Evolutionary conservation across 2,329 filamentous ascomycete genomes (phyloP).

Genomic region (Cryoendolithus antarcticus): DNA sequence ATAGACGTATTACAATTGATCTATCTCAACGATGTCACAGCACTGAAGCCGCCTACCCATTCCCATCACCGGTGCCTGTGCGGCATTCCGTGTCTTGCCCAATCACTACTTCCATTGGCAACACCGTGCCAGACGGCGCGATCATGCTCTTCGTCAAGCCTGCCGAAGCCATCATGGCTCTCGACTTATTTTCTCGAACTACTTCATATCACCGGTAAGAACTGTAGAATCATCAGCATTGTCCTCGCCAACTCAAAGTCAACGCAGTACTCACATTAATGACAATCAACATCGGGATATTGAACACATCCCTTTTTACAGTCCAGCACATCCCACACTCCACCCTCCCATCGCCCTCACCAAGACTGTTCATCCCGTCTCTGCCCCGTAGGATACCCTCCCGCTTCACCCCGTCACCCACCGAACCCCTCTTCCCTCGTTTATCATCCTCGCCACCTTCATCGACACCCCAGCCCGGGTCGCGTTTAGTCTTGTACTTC

Average conservation of each 20-base stretch:
- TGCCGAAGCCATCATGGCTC: too few species aligned
- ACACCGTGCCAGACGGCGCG: too few species aligned
- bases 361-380: conserved; percentile 68
- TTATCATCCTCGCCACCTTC: conserved; percentile 31
- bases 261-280: conserved; percentile 67
- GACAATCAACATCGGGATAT: conserved; percentile 96
- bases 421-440: conserved; percentile 12
- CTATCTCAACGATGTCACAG: too few species aligned
- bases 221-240: conserved; percentile 5
- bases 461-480: conserved; percentile 29
- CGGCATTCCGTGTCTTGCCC: too few species aligned
- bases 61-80: too few species aligned
- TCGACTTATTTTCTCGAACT: too few species aligned
- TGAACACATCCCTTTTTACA: conserved; percentile 91
- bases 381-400: conserved; percentile 42
- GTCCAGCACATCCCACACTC: conserved; percentile 96
- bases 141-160: too few species aligned
- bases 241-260: background rate
- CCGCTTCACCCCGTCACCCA: conserved; percentile 9
- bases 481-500: conserved; percentile 72
- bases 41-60: too few species aligned
- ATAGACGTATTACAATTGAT: too few species aligned
- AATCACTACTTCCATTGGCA: too few species aligned
- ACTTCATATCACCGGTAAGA: conserved; percentile 8
- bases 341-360: conserved; percentile 73